Base-by-base conservation (phyloP, 805 yeast species). In the Starmerella floricola region DNA sequence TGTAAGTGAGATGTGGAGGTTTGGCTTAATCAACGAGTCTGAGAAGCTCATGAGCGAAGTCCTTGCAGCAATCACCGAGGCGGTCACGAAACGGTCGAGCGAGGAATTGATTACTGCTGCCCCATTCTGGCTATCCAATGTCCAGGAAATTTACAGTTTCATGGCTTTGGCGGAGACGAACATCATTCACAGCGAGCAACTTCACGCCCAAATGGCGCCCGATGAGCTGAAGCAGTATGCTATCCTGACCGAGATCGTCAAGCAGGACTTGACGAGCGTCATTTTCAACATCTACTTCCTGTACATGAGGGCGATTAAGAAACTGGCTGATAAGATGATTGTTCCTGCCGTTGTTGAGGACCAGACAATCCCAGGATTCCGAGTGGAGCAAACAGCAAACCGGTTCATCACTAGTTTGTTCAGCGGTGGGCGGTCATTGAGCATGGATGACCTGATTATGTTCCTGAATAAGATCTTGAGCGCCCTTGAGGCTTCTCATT, bases 121-220 rank as follows among this genome's bases (percentile, higher is more conserved):
- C 52, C 94, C 96, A 0, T 91, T 87, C 68, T 91, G 98, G 98
- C 70, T 91, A 50, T 83, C 96, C 3, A 91, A 91, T 63, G 87
- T 93, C 2, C 95, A 91, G 60, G 97, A 91, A 60, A 71, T 91
- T 55, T 83, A 82, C 62, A 86, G 97, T 3, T 91, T 91, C 68
- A 94, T 88, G 45, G 76, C 87, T 13, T 82, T 85, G 62, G 97
- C 97, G 2, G 94, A 88, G 62, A 75, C 77, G 46, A 85, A 94
- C n/a, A 84, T 91, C 47, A 65, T 83, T 38, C 87, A 83, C 35
- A 85, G 84, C 57, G 94, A 82, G 57, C 71, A 78, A 4, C 71
- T 84, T 48, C 71, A 81, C 34, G 75, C 74, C 46, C 94, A 82
- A 48, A 79, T 91, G 86, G 83, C 85, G 46, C 87, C 80, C 53